Evolutionary conservation across 345 rosid genomes (phyloP), one percentile per base, ranked within the genome.

Genomic region (Zanthoxylum bungeanum): DNA sequence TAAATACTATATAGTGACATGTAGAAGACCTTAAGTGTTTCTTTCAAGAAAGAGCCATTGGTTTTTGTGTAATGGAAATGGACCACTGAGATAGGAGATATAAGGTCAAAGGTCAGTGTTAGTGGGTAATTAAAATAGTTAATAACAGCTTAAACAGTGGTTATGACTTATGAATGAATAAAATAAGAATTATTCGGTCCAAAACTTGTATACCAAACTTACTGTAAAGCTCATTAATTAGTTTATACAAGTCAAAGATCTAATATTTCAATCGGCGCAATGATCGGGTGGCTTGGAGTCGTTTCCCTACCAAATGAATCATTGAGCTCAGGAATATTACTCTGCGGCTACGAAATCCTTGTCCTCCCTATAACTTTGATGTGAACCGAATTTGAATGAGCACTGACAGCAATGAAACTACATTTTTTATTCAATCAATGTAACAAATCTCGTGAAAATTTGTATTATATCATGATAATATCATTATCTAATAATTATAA

Each of bases 241-340:
- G 3, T 19, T 57, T 6, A 69, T 44, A n/a, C 9, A 64, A 59
- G 73, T 73, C 75, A 69, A 73, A 2, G 28, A 6, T 51, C 46
- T 72, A 73, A 42, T 66, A 72, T 79, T 70, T 56, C 22, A 22
- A 7, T 67, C 42, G 24, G 39, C n/a, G n/a, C 50, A 30, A n/a
- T 58, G 44, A 71, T 71, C 16, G 71, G 49, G 24, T 39, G 63
- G 39, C 27, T 39, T 53, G 39, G 27, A 28, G 52, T 40, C 17
- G 72, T 39, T 39, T 63, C 49, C 70, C 34, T 27, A 58, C 65
- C 65, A 31, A n/a, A n/a, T n/a, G n/a, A n/a, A 42, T 70, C 21
- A 58, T 70, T 33, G 25, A 67, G 22, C 4, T 52, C 49, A 7
- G 36, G 49, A 37, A 68, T 22, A 46, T 24, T 27, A 17, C 53